phyloP scores from a whole-genome alignment of 371 early-diverging fungal genomes.

The Haplosporangium sp. region DNA sequence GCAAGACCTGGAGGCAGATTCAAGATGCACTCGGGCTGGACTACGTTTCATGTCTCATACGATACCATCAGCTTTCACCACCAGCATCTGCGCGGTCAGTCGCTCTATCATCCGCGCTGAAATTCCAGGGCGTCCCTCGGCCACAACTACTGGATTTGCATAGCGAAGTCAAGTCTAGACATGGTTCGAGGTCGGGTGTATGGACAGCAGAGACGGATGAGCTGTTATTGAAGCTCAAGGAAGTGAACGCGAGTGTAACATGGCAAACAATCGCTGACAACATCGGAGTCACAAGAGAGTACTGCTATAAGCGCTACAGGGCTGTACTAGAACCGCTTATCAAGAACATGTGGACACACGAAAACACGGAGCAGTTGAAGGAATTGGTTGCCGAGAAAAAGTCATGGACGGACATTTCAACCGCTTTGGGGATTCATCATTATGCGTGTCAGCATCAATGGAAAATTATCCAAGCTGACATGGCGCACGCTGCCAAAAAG shows the following conservation, averaged over 20 bases:
- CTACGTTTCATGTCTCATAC: not conserved
- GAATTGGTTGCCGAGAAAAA: not conserved
- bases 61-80: not conserved
- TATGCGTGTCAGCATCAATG: not conserved
- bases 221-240: not conserved
- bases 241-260: not conserved
- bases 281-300: not conserved
- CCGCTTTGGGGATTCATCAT: not conserved
- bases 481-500: not conserved
- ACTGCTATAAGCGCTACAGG: constrained; percentile 6
- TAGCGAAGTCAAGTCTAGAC: not conserved
- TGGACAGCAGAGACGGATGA: constrained; percentile 13
- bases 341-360: not conserved
- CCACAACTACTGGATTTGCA: not conserved
- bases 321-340: not conserved
- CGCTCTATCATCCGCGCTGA: not conserved
- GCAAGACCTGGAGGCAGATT: not conserved
- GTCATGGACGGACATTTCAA: not conserved
- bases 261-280: constrained; percentile 1
- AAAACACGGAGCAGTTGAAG: not conserved
- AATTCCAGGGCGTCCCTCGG: not conserved
- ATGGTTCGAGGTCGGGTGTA: not conserved
- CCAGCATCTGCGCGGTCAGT: not conserved
- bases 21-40: not conserved
- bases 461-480: not conserved